Percentiles rank a stretch among this genome's conserved stretches.
Conservation (phyloP, 176 grass and related monocot genomes). For the Zoysia pacifica region DNA sequence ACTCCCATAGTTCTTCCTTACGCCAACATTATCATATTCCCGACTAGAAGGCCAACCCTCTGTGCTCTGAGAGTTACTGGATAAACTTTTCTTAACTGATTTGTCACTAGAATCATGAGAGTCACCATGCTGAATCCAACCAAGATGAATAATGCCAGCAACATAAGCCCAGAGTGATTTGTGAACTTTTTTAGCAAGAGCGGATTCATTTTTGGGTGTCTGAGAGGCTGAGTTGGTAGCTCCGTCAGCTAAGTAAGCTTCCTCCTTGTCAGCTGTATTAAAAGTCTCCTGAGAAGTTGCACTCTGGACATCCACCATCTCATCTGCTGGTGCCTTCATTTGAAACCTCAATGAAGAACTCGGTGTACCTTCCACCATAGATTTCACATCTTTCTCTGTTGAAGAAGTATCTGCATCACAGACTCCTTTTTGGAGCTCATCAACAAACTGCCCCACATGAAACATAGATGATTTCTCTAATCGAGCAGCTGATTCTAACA, state of each 20-base stretch:
- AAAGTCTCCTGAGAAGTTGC: constrained; percentile 64
- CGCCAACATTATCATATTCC: constrained; percentile 57
- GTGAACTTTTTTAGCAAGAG: constrained; percentile 55
- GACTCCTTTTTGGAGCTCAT: constrained; percentile 54
- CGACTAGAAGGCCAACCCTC: constrained; percentile 85
- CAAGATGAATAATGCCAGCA: constrained; percentile 85
- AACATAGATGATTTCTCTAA: constrained; percentile 78
- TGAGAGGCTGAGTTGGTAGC: constrained; percentile 41
- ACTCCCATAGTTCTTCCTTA: constrained; percentile 46
- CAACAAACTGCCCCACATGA: constrained; percentile 66
- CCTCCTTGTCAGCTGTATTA: constrained; percentile 51
- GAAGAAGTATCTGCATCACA: constrained; percentile 36
- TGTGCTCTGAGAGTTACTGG: constrained; percentile 68
- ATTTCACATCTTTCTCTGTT: constrained; percentile 45
- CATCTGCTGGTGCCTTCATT: constrained; percentile 73
- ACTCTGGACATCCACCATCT: constrained; percentile 65
- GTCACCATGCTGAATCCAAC: constrained; percentile 64
- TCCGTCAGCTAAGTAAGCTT: constrained; percentile 44
- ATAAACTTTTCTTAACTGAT: constrained; percentile 76
- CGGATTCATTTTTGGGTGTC: constrained; percentile 61
- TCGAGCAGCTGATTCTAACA: constrained; percentile 72
- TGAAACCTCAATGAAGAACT: constrained; percentile 58
- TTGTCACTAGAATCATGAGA: constrained; percentile 55
- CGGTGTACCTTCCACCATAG: constrained; percentile 44
- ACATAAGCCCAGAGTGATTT: constrained; percentile 87